Conservation (phyloP, 164 flowering plant genomes). For the Chloranthus sessilifolius region DNA sequence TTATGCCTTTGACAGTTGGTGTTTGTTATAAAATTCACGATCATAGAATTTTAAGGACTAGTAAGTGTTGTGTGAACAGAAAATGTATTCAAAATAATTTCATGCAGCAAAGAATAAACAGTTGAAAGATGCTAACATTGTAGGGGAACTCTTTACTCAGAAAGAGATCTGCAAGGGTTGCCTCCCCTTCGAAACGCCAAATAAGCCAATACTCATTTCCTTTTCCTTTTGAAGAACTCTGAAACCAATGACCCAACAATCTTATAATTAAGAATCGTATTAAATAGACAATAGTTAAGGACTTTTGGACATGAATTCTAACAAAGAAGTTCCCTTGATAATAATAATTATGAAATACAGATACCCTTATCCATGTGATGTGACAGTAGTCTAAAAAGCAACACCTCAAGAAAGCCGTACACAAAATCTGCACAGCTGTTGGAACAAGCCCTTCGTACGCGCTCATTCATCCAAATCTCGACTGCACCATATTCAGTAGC, state of each 20-base stretch:
- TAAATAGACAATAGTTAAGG: no score
- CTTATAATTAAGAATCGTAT: no score
- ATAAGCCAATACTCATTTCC: conserved; percentile 86
- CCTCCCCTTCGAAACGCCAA: conserved; percentile 91
- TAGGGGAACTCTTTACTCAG: conserved; percentile 93
- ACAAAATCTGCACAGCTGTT: conserved; percentile 95
- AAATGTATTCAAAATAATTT: background rate
- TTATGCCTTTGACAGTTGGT: no score
- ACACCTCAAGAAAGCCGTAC: conserved; percentile 92
- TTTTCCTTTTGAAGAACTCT: conserved; percentile 75
- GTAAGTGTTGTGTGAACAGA: background rate
- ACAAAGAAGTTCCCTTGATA: background rate
- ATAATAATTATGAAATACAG: conserved; percentile 10
- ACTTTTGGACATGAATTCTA: background rate
- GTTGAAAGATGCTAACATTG: conserved; percentile 63
- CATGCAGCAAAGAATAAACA: background rate
- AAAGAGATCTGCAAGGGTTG: conserved; percentile 83
- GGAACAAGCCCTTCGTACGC: conserved; percentile 89
- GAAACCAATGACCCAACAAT: conserved; percentile 27
- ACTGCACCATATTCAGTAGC: conserved; percentile 99
- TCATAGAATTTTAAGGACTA: no score
- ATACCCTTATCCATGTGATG: conserved; percentile 17
- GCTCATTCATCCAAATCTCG: conserved; percentile 99
- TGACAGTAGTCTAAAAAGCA: conserved; percentile 20
- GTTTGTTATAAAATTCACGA: no score